These are phyloP conservation scores for Cucumis melo DNA, from an alignment of 306 rosid genomes.

Conservation along the genomic window DNA sequence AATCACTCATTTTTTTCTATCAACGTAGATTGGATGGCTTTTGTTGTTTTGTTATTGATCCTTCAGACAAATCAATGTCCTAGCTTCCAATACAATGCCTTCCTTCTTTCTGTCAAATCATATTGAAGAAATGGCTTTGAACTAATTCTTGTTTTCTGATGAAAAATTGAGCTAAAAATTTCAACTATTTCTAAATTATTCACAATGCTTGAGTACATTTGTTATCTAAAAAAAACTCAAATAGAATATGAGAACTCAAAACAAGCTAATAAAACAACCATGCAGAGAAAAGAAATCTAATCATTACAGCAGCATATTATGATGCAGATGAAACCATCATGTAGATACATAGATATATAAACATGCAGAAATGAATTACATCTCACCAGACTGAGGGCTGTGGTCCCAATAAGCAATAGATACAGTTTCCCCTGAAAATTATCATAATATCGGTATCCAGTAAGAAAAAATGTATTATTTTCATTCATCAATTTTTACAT, in stretches of 20 bases:
- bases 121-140: neutral
- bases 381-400: conserved; percentile 48
- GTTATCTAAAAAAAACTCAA: neutral
- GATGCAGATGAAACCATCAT: neutral
- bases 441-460: neutral
- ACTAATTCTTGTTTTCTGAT: neutral
- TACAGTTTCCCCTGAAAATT: conserved; percentile 42
- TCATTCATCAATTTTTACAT: neutral
- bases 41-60: too few species aligned
- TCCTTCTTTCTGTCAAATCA: neutral
- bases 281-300: neutral
- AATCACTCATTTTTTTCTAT: too few species aligned
- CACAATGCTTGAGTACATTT: neutral
- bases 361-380: neutral
- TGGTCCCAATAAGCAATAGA: conserved; percentile 47
- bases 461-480: neutral
- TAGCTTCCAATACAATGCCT: neutral
- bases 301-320: neutral
- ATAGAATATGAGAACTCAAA: neutral
- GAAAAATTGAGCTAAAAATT: neutral
- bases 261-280: neutral
- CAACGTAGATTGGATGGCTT: too few species aligned
- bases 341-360: neutral
- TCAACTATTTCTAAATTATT: neutral
- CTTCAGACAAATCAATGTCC: neutral